Conservation (phyloP, 495 filamentous ascomycete species). For the Clavariopsis aquatica region DNA sequence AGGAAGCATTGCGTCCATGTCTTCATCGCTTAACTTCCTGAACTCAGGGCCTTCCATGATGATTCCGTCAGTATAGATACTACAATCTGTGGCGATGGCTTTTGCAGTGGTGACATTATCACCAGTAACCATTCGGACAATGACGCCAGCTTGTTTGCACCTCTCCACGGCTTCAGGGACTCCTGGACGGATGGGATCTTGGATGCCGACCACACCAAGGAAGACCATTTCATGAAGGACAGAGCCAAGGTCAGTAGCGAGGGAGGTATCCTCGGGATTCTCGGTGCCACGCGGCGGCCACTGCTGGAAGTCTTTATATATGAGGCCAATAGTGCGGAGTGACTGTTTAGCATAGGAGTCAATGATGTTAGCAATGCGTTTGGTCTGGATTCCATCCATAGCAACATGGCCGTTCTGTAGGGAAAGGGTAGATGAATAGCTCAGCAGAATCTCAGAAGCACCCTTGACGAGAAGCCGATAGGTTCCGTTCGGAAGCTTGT, state of each 20-base stretch:
- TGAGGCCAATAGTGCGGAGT: slow-evolving; percentile 31
- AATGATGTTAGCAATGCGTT: slow-evolving; percentile 21
- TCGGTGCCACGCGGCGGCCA: slow-evolving; percentile 31
- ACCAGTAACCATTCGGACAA: slow-evolving; percentile 72
- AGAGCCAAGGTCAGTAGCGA: slow-evolving; percentile 58
- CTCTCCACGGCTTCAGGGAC: slow-evolving; percentile 61
- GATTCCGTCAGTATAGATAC: slow-evolving; percentile 57
- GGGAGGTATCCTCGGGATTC: slow-evolving; percentile 61
- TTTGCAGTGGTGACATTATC: slow-evolving; percentile 71
- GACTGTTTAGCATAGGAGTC: slow-evolving; percentile 26
- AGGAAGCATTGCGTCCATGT: too few relatives aligned
- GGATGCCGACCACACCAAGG: slow-evolving; percentile 63
- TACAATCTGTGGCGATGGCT: slow-evolving; percentile 66
- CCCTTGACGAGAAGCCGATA: slow-evolving; percentile 34
- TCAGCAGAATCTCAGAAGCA: slow-evolving; percentile 25
- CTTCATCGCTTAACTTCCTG: slow-evolving; percentile 57
- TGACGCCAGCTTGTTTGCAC: slow-evolving; percentile 61
- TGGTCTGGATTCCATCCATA: slow-evolving; percentile 12
- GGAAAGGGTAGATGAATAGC: slow-evolving; percentile 16
- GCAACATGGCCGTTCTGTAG: slow-evolving; percentile 4
- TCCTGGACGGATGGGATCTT: slow-evolving; percentile 66
- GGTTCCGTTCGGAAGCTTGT: slow-evolving; percentile 21
- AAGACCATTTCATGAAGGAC: slow-evolving; percentile 48
- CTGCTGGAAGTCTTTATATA: slow-evolving; percentile 28
- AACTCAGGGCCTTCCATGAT: slow-evolving; percentile 58